Evolutionary conservation across 1,284 basidiomycete species (phyloP), one percentile per base, ranked within the genome.

Genomic region (Malassezia yamatoensis): DNA sequence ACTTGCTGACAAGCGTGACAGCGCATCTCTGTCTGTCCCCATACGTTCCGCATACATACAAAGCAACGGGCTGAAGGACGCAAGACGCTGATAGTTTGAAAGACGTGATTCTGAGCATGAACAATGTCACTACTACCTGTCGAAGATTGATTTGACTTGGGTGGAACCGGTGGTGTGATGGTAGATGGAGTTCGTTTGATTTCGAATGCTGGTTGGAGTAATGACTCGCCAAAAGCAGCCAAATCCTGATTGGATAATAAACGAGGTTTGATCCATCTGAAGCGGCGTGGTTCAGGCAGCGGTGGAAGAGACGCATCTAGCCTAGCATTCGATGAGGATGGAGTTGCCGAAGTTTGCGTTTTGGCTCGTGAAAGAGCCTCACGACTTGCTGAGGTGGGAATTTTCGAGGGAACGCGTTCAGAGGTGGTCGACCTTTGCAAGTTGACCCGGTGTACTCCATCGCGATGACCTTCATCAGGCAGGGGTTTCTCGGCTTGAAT

Each of bases 21-120:
- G 34, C 88, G 84, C 55, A 90, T 80, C 75, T 82, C 81, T 51
- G 90, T 88, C 37, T 91, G 84, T 5, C 93, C 93, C 90, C 91
- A 98, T 85, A 98, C 85, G 79, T 96, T 98, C 72, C 96, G 94
- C 38, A 85, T 85, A 74, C 93, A 98, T 54, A 93, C 85, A 70
- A 96, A 90, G 74, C 93, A 98, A 43, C 88, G 81, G 12, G 47
- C 13, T 15, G 88, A 85, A 54, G 94, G 87, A 34, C 90, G 82
- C 59, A 98, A 79, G 20, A 90, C 83, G 69, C 85, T 93, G 68
- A 89, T 80, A 60, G 87, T 88, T 74, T 90, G 87, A 80, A 96
- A 96, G 58, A 82, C 81, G 75, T 98, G 93, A 60, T 86, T 67
- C 36, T 75, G 64, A 13, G 34, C 18, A 5, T 24, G 47, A n/a